A percentile compares a stretch with the other conserved stretches of the same genome.
These are phyloP conservation scores for Ophiocordyceps sinensis DNA, from an alignment of 2,329 filamentous ascomycete genomes.

Conservation along the genomic window DNA sequence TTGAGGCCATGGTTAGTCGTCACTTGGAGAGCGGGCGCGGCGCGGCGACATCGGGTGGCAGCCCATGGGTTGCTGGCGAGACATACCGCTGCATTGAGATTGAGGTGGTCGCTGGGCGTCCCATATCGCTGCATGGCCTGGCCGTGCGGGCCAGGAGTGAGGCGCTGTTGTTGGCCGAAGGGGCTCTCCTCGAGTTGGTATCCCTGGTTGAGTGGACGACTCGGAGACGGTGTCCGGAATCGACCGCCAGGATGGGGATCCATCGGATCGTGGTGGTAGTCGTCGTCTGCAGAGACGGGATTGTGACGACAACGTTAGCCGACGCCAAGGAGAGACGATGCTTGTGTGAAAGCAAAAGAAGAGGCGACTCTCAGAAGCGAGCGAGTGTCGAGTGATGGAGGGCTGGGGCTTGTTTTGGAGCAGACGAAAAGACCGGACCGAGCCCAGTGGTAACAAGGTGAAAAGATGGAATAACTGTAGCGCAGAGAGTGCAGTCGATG, in stretches of 20 bases:
- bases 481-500: background rate
- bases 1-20: background rate
- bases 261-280: slow-evolving; percentile 47
- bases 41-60: background rate
- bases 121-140: slow-evolving; percentile 20
- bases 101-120: slow-evolving; percentile 61
- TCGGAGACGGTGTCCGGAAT: slow-evolving; percentile 61
- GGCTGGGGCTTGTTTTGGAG: background rate
- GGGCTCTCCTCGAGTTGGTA: slow-evolving; percentile 75
- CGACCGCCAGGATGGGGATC: slow-evolving; percentile 28
- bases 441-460: background rate
- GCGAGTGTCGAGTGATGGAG: background rate
- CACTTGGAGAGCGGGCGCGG: background rate
- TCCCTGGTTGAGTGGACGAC: slow-evolving; percentile 54
- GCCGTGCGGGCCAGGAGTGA: slow-evolving; percentile 12
- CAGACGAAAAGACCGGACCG: background rate
- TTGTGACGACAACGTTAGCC: slow-evolving; percentile 8
- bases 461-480: background rate
- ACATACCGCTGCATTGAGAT: slow-evolving; percentile 71
- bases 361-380: background rate
- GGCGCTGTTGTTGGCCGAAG: slow-evolving; percentile 40
- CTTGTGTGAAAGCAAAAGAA: background rate
- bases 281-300: slow-evolving; percentile 31
- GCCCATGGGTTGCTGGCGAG: background rate
- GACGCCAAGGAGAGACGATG: background rate